Evolutionary conservation across 345 rosid genomes (phyloP).

Genomic region (Acer campestre): DNA sequence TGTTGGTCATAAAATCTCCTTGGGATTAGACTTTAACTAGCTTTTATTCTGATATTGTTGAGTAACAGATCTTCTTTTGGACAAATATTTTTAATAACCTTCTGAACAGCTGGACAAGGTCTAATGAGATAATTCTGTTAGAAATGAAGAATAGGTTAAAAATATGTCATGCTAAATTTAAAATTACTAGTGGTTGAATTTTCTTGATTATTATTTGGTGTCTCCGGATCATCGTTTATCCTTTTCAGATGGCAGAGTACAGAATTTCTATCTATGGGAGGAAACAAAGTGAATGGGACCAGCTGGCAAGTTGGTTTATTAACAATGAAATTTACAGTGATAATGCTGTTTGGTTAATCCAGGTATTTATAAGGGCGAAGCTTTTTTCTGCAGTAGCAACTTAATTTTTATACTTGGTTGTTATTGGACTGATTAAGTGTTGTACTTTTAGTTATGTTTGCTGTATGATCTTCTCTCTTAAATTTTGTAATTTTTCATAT

Average conservation of each 20-base stretch:
- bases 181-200: too few relatives aligned
- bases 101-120: background rate
- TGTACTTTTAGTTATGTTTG: background rate
- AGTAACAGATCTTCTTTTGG: background rate
- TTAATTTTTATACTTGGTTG: background rate
- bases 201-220: background rate
- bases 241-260: slow-evolving; percentile 54
- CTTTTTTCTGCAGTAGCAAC: background rate
- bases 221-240: slow-evolving; percentile 1
- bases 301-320: slow-evolving; percentile 60
- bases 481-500: background rate
- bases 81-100: background rate
- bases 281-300: slow-evolving; percentile 68
- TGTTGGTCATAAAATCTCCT: background rate
- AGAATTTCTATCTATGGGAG: slow-evolving; percentile 56
- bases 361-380: slow-evolving; percentile 30
- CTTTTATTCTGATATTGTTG: background rate
- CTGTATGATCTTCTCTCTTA: background rate
- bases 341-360: slow-evolving; percentile 57
- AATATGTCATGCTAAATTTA: background rate
- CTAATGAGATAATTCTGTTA: background rate
- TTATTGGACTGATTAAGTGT: background rate
- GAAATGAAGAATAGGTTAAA: background rate
- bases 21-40: background rate
- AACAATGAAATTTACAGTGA: slow-evolving; percentile 55